A percentile compares a stretch with the other conserved stretches of the same genome.
These are phyloP conservation scores for Zygosaccharomyces bailii DNA, from an alignment of 805 yeast genomes.

Conservation along the genomic window DNA sequence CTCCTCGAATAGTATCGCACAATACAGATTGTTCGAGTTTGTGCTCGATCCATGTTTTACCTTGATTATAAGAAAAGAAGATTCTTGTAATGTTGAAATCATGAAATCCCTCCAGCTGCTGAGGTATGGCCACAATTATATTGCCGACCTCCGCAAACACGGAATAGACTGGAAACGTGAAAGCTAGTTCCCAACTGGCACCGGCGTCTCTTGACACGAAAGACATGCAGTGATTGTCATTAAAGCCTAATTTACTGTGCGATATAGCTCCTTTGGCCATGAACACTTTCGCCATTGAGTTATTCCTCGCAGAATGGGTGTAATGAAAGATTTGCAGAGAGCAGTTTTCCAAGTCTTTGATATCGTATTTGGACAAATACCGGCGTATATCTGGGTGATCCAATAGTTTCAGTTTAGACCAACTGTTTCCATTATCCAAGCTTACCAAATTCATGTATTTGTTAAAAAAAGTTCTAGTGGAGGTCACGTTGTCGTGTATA, in stretches of 20 bases:
- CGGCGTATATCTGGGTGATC: conserved; percentile 1
- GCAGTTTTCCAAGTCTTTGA: background rate
- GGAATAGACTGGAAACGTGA: conserved; percentile 4
- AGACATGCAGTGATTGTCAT: background rate
- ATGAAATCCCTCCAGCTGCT: background rate
- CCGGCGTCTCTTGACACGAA: conserved; percentile 5
- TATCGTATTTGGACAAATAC: background rate
- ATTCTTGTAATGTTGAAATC: background rate
- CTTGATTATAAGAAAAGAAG: conserved; percentile 1
- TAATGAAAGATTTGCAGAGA: conserved; percentile 2
- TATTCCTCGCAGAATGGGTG: conserved; percentile 26
- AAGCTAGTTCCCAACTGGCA: conserved; percentile 3
- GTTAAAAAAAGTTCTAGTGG: background rate
- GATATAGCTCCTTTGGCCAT: conserved; percentile 6
- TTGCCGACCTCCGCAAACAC: conserved; percentile 3
- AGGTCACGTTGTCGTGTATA: background rate
- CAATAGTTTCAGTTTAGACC: conserved; percentile 1
- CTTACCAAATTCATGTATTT: conserved; percentile 1
- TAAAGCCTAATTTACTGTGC: conserved; percentile 3
- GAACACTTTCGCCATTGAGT: conserved; percentile 2
- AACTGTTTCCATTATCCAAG: background rate
- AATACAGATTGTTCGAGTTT: background rate
- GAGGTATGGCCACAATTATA: conserved; percentile 6
- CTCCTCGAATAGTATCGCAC: background rate
- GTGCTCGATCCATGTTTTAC: conserved; percentile 1